Evolutionary conservation across 768 basidiomycete species (phyloP).

Genomic region (Serpula lacrymans): DNA sequence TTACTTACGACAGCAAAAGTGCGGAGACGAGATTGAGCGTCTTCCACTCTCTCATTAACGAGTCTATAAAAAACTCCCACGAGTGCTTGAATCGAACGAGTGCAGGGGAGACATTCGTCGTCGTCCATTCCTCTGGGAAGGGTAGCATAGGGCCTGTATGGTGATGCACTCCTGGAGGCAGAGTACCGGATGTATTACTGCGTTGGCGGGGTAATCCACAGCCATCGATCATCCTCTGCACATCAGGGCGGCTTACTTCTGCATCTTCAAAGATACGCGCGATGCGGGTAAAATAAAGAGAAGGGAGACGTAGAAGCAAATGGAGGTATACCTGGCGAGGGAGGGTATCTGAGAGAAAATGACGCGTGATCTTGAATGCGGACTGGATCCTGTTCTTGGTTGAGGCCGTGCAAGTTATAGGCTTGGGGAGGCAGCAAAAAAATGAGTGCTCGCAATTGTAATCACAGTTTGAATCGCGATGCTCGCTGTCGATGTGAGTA

Average conservation of each 20-base stretch:
- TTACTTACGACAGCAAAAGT: slow-evolving; percentile 46
- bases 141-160: slow-evolving; percentile 30
- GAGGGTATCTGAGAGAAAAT: slow-evolving; percentile 33
- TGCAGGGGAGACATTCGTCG: slow-evolving; percentile 54
- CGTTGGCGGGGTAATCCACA: slow-evolving; percentile 20
- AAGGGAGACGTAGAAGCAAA: slow-evolving; percentile 64
- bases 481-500: slow-evolving; percentile 16
- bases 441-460: slow-evolving; percentile 17
- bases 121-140: slow-evolving; percentile 52
- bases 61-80: slow-evolving; percentile 73
- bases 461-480: slow-evolving; percentile 12
- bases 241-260: slow-evolving; percentile 71
- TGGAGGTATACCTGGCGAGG: slow-evolving; percentile 43
- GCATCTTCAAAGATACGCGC: slow-evolving; percentile 75
- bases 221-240: slow-evolving; percentile 47
- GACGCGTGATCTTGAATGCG: slow-evolving; percentile 15
- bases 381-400: slow-evolving; percentile 12
- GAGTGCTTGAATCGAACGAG: slow-evolving; percentile 58
- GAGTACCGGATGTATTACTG: slow-evolving; percentile 18
- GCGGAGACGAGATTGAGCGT: slow-evolving; percentile 74
- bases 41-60: slow-evolving; percentile 73
- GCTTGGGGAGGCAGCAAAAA: slow-evolving; percentile 18
- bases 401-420: slow-evolving; percentile 10
- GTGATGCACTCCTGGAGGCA: slow-evolving; percentile 23
- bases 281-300: slow-evolving; percentile 77